Conservation (phyloP, 2,329 filamentous ascomycete genomes). For the Verticillium dahliae region DNA sequence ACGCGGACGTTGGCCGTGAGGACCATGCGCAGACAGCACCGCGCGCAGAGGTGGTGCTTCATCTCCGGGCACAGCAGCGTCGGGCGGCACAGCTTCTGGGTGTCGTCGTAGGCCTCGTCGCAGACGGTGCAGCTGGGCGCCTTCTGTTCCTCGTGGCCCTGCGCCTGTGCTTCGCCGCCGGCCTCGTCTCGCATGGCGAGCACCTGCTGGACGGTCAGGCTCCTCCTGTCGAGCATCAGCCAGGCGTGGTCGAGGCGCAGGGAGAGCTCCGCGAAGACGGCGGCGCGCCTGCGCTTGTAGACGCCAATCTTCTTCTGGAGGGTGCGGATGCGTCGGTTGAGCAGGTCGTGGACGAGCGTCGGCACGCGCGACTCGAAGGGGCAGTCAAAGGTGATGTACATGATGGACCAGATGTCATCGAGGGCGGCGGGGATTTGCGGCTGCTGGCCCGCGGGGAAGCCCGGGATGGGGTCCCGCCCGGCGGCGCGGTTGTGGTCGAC, state of each 20-base stretch:
- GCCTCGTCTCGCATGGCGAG: background rate
- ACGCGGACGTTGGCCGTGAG: background rate
- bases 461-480: background rate
- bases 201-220: background rate
- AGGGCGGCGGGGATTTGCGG: background rate
- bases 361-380: background rate
- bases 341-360: background rate
- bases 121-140: background rate
- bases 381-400: background rate
- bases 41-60: background rate
- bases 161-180: background rate
- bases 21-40: background rate
- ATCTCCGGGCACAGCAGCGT: background rate
- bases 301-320: background rate
- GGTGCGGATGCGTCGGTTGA: background rate
- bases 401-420: background rate
- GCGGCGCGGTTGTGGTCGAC: background rate
- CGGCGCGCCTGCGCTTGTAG: background rate
- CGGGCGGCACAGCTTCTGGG: background rate
- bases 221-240: background rate
- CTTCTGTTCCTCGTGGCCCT: no score
- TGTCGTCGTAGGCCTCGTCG: background rate
- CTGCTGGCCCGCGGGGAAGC: background rate
- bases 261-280: background rate
- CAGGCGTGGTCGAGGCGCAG: background rate